Conservation (phyloP, 345 rosid genomes). For the Murraya paniculata region DNA sequence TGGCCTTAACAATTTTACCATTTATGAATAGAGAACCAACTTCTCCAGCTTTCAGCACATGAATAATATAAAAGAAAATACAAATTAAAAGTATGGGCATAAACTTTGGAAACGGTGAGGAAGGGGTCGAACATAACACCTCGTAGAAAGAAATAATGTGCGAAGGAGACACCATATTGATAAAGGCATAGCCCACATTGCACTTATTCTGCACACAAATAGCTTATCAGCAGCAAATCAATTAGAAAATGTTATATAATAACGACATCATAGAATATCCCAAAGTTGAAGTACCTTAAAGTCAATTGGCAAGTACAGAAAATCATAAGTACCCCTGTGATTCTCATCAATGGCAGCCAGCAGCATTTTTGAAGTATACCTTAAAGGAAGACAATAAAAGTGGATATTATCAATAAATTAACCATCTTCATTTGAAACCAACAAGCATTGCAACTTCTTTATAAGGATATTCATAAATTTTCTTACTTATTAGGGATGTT, state of each 20-base stretch:
- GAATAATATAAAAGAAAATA: not conserved
- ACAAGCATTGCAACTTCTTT: not conserved
- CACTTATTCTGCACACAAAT: slow-evolving; percentile 82
- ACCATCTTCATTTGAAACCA: not conserved
- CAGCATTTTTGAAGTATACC: slow-evolving; percentile 97
- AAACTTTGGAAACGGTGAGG: not conserved
- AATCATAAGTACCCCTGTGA: slow-evolving; percentile 83
- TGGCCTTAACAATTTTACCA: not conserved
- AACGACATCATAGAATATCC: not conserved
- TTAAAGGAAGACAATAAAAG: slow-evolving; percentile 26
- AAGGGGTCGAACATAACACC: slow-evolving; percentile 39
- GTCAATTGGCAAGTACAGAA: slow-evolving; percentile 89
- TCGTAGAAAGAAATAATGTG: slow-evolving; percentile 84
- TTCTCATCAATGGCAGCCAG: slow-evolving; percentile 89
- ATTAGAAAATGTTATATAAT: slow-evolving; percentile 7
- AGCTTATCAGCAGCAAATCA: slow-evolving; percentile 16
- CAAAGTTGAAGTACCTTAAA: slow-evolving; percentile 56
- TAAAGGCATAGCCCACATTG: slow-evolving; percentile 95
- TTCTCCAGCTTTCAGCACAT: not conserved
- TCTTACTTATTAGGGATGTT: slow-evolving; percentile 96
- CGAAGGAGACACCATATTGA: slow-evolving; percentile 85
- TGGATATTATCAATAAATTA: slow-evolving; percentile 11
- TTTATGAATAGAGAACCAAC: not conserved
- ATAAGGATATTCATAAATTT: slow-evolving; percentile 1
- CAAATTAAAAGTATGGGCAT: not conserved